Evolutionary conservation across 768 basidiomycete species (phyloP).

Genomic region (Daedaleopsis sinensis): DNA sequence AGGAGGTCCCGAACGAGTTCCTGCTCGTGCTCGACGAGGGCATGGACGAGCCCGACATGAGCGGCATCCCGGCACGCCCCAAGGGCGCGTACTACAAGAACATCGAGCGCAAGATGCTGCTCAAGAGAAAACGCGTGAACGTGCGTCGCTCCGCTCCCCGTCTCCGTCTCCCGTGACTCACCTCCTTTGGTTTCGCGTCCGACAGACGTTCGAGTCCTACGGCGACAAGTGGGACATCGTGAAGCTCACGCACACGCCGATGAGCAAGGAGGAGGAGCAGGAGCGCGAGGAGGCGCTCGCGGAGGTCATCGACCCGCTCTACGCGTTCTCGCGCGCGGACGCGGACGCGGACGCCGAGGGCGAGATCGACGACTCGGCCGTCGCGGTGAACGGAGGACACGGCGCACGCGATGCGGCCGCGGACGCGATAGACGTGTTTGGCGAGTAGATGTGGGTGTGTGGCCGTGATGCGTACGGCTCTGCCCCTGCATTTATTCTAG

Average conservation of each 20-base stretch:
- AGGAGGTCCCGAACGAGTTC: slow-evolving; percentile 86
- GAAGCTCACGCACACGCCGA: slow-evolving; percentile 67
- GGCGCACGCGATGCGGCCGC: slow-evolving; percentile 7
- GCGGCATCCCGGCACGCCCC: slow-evolving; percentile 23
- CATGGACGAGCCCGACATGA: slow-evolving; percentile 36
- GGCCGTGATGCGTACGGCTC: too few relatives aligned
- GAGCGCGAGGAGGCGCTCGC: slow-evolving; percentile 80
- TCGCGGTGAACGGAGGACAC: slow-evolving; percentile 4
- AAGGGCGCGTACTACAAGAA: slow-evolving; percentile 89
- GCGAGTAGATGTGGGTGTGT: slow-evolving; percentile 10
- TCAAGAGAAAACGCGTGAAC: slow-evolving; percentile 84
- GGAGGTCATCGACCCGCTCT: slow-evolving; percentile 71
- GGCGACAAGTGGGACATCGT: slow-evolving; percentile 85
- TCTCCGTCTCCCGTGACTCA: background rate
- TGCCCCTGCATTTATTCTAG: background rate
- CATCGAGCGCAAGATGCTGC: slow-evolving; percentile 84
- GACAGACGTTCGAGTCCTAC: slow-evolving; percentile 69
- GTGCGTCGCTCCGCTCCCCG: slow-evolving; percentile 43
- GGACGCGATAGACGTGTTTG: slow-evolving; percentile 26
- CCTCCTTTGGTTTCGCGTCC: background rate
- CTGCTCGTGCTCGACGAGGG: slow-evolving; percentile 70
- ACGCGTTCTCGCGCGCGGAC: slow-evolving; percentile 51
- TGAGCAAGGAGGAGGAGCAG: slow-evolving; percentile 73
- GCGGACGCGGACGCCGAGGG: slow-evolving; percentile 52
- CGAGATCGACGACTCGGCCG: slow-evolving; percentile 32